Conservation (phyloP, 2,329 filamentous ascomycete genomes). For the Fusarium pseudonygamai region DNA sequence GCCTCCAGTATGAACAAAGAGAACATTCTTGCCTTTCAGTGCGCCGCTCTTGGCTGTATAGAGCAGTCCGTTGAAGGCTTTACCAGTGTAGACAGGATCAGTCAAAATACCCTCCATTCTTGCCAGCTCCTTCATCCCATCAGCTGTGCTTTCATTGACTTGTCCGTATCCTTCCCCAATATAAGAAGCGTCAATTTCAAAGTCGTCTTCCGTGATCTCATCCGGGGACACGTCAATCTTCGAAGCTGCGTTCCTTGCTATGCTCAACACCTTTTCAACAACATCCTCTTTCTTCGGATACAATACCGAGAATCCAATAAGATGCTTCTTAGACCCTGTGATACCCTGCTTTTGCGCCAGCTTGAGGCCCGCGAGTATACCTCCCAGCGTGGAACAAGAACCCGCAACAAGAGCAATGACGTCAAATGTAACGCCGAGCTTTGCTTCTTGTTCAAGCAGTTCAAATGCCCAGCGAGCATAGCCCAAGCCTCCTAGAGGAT, state of each 20-base stretch:
- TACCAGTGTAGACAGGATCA: slow-evolving; percentile 27
- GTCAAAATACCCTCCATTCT: slow-evolving; percentile 24
- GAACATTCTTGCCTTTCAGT: slow-evolving; percentile 4
- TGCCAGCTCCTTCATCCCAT: slow-evolving; percentile 17
- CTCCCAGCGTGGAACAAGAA: slow-evolving; percentile 22
- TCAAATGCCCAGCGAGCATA: slow-evolving; percentile 30
- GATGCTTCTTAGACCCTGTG: not conserved
- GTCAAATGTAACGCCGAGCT: slow-evolving; percentile 8
- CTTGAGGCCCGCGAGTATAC: slow-evolving; percentile 22
- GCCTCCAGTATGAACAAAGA: slow-evolving; percentile 26
- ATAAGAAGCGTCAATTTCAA: slow-evolving; percentile 14
- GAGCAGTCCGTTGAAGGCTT: slow-evolving; percentile 16
- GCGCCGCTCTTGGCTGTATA: not conserved
- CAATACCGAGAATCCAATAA: slow-evolving; percentile 18
- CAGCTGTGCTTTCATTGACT: not conserved
- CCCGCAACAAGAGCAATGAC: slow-evolving; percentile 12
- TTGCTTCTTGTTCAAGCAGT: slow-evolving; percentile 18
- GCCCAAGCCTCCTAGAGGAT: slow-evolving; percentile 17
- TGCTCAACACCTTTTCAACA: slow-evolving; percentile 5
- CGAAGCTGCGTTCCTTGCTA: slow-evolving; percentile 13
- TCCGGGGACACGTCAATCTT: slow-evolving; percentile 10
- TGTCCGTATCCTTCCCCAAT: slow-evolving; percentile 19
- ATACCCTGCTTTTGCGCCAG: slow-evolving; percentile 10
- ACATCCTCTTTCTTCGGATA: not conserved
- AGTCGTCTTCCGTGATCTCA: slow-evolving; percentile 17